Conservation (phyloP, 495 filamentous ascomycete species). For the Xylaria grammica region DNA sequence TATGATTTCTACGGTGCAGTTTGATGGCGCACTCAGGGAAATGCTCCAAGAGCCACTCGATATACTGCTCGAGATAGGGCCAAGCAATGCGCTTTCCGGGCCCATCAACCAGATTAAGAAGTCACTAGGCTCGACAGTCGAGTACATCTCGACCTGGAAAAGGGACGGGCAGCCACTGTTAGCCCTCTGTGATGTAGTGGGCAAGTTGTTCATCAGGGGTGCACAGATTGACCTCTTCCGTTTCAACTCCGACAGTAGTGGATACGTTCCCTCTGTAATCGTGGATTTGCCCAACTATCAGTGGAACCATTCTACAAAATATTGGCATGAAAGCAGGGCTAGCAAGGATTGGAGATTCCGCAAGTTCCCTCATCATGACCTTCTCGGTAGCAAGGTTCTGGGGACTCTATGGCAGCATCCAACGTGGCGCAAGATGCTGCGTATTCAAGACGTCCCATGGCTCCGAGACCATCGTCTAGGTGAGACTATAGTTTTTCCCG, state of each 20-base stretch:
- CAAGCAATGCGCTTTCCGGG: constrained; percentile 50
- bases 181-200: constrained; percentile 36
- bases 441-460: constrained; percentile 42
- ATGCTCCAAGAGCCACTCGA: constrained; percentile 15
- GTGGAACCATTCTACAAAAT: constrained; percentile 49
- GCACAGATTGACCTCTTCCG: not conserved
- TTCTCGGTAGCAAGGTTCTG: constrained; percentile 22
- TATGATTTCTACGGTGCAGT: constrained; percentile 41
- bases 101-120: constrained; percentile 49
- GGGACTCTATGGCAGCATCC: constrained; percentile 19
- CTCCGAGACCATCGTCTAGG: constrained; percentile 42
- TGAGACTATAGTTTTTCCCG: constrained; percentile 39
- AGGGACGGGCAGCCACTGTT: not conserved
- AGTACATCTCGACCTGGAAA: constrained; percentile 36
- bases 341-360: constrained; percentile 33
- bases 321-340: constrained; percentile 37
- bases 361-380: constrained; percentile 30
- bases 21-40: constrained; percentile 38
- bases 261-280: not conserved
- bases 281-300: constrained; percentile 51
- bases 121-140: not conserved
- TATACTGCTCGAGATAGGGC: constrained; percentile 58
- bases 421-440: constrained; percentile 39
- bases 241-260: constrained; percentile 1
- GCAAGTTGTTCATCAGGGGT: too few relatives aligned